A percentile compares a stretch with the other conserved stretches of the same genome.
Evolutionary conservation across 2,329 filamentous ascomycete species (phyloP).

Genomic region (Diaporthe eres): DNA sequence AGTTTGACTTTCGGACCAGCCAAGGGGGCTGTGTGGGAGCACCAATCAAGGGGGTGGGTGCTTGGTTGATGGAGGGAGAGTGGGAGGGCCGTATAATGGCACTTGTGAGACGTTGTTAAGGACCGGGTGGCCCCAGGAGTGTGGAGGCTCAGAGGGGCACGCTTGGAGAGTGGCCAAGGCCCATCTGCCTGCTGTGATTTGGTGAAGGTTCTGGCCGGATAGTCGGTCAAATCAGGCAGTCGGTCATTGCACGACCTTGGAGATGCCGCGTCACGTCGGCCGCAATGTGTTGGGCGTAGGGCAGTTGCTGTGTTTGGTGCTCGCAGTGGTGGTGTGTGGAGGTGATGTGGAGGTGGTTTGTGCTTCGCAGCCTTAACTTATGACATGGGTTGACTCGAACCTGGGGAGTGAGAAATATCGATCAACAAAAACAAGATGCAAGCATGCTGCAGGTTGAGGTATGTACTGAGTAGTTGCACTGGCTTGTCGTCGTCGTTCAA

Average conservation of each 20-base stretch:
- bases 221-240: background rate
- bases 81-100: constrained; percentile 14
- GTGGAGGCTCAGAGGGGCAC: constrained; percentile 21
- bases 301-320: background rate
- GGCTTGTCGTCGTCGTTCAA: background rate
- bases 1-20: constrained; percentile 29
- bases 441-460: background rate
- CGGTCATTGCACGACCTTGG: constrained; percentile 11
- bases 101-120: constrained; percentile 27
- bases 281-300: background rate
- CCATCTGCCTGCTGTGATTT: constrained; percentile 2
- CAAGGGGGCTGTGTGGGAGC: constrained; percentile 31
- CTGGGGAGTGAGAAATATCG: background rate
- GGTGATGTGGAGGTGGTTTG: constrained; percentile 14
- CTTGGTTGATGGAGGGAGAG: background rate
- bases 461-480: background rate
- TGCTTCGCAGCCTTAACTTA: background rate
- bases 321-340: background rate
- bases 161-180: constrained; percentile 1
- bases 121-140: constrained; percentile 24
- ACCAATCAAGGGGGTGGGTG: constrained; percentile 31
- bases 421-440: background rate
- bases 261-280: constrained; percentile 26
- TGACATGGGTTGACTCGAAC: background rate
- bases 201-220: background rate